Percentiles rank a stretch among this genome's conserved stretches.
Evolutionary conservation across 768 basidiomycete genomes (phyloP).

Genomic region (Neoboletus brunneissimus): DNA sequence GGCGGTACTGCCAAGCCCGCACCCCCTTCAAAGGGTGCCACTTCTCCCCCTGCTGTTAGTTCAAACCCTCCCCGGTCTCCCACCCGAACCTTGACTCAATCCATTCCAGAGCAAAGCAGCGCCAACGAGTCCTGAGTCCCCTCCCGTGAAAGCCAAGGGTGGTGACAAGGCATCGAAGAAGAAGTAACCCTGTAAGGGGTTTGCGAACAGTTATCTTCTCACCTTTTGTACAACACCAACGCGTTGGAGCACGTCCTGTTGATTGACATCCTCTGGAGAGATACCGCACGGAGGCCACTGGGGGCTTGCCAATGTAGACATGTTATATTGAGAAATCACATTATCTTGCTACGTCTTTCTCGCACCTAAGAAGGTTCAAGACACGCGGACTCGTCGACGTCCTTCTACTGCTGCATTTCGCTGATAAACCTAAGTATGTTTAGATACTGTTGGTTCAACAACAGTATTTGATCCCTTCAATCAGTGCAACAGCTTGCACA

Average conservation of each 20-base stretch:
- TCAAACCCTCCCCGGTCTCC: neutral
- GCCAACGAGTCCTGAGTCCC: slow-evolving; percentile 22
- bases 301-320: slow-evolving; percentile 7
- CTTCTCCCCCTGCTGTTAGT: slow-evolving; percentile 21
- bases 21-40: slow-evolving; percentile 21
- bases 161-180: slow-evolving; percentile 29
- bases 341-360: neutral
- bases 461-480: neutral
- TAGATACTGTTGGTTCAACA: neutral
- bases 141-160: slow-evolving; percentile 27
- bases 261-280: neutral
- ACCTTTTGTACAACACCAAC: slow-evolving; percentile 3
- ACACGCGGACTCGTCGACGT: neutral
- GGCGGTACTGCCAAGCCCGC: slow-evolving; percentile 11
- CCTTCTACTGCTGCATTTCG: neutral
- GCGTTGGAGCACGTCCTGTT: slow-evolving; percentile 1
- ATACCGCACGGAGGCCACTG: neutral
- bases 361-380: neutral
- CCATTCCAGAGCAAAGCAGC: slow-evolving; percentile 21
- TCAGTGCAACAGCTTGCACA: neutral
- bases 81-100: neutral
- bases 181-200: slow-evolving; percentile 19
- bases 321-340: neutral
- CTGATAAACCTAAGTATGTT: too few species aligned
- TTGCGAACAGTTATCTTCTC: neutral